These are phyloP conservation scores for Endotrypanum monterogeii DNA, from an alignment of 208 protist genomes.

Conservation along the genomic window DNA sequence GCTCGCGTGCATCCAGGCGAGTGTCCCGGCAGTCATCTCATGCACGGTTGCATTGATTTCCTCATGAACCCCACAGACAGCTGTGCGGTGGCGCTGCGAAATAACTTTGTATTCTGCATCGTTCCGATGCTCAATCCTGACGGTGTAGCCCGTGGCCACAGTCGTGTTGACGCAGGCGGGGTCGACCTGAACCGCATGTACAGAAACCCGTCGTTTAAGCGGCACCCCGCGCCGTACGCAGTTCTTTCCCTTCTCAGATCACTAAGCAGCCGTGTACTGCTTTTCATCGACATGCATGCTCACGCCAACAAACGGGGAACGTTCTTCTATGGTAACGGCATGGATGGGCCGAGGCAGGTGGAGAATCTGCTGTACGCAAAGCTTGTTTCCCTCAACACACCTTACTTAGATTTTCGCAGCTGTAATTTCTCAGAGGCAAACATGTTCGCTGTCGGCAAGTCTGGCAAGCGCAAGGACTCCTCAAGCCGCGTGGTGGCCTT, in stretches of 20 bases:
- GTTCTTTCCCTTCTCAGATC: conserved; percentile 57
- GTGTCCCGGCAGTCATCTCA: conserved; percentile 89
- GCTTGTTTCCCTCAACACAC: conserved; percentile 90
- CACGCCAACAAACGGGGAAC: conserved; percentile 93
- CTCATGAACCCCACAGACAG: conserved; percentile 67
- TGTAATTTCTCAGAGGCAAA: conserved; percentile 93
- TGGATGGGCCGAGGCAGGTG: conserved; percentile 63
- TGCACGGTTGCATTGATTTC: conserved; percentile 94
- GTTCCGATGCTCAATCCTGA: conserved; percentile 95
- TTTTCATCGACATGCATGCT: conserved; percentile 95
- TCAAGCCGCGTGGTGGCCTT: conserved; percentile 88
- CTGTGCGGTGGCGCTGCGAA: conserved; percentile 70
- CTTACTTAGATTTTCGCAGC: conserved; percentile 90
- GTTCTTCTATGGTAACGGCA: conserved; percentile 95
- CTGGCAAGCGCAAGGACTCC: conserved; percentile 90
- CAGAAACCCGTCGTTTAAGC: conserved; percentile 54
- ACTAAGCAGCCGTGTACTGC: conserved; percentile 50
- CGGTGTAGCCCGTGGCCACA: conserved; percentile 92
- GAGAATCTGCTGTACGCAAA: conserved; percentile 89
- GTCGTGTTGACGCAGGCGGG: conserved; percentile 90
- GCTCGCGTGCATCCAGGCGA: conserved; percentile 95
- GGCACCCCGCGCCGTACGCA: conserved; percentile 83
- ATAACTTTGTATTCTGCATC: conserved; percentile 91
- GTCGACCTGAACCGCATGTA: conserved; percentile 95
- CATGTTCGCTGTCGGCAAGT: conserved; percentile 89